phyloP scores from a whole-genome alignment of 768 basidiomycete genomes.

The Boletus pseudopeckii region DNA sequence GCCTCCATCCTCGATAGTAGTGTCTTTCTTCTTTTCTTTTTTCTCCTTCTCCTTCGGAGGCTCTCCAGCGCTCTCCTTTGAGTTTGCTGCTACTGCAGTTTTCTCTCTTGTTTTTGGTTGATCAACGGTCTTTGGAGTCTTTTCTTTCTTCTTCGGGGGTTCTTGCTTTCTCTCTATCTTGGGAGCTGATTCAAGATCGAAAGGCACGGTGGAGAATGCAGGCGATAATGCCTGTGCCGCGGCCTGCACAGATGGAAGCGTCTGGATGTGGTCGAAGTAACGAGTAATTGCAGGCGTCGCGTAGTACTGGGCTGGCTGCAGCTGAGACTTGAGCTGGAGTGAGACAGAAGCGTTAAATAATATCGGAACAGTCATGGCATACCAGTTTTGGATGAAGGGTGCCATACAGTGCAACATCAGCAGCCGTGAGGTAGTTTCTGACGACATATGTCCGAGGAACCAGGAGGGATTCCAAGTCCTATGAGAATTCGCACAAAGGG shows the following conservation, averaged over 20 bases:
- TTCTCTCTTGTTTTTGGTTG: constrained; percentile 23
- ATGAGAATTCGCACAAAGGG: constrained; percentile 3
- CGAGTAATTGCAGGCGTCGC: constrained; percentile 80
- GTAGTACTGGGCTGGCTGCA: constrained; percentile 72
- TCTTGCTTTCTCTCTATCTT: constrained; percentile 68
- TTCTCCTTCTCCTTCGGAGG: constrained; percentile 30
- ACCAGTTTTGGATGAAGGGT: constrained; percentile 83
- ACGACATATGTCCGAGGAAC: constrained; percentile 82
- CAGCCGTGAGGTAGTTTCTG: constrained; percentile 79
- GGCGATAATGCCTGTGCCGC: constrained; percentile 51
- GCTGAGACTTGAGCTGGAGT: constrained; percentile 51
- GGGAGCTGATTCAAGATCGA: constrained; percentile 79
- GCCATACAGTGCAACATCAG: constrained; percentile 89
- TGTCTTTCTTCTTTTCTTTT: constrained; percentile 59
- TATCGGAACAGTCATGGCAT: constrained; percentile 25
- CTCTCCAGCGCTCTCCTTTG: constrained; percentile 39
- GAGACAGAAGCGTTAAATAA: neutral
- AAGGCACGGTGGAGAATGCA: constrained; percentile 52
- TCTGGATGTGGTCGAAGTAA: constrained; percentile 95
- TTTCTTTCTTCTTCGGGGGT: constrained; percentile 75
- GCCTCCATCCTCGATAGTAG: constrained; percentile 28
- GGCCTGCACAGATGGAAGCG: constrained; percentile 55
- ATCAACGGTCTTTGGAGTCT: constrained; percentile 39
- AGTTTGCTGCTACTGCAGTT: constrained; percentile 29
- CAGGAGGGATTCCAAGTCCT: constrained; percentile 74